phyloP scores from a whole-genome alignment of 176 grass and related monocot genomes.

The Musa acuminata region DNA sequence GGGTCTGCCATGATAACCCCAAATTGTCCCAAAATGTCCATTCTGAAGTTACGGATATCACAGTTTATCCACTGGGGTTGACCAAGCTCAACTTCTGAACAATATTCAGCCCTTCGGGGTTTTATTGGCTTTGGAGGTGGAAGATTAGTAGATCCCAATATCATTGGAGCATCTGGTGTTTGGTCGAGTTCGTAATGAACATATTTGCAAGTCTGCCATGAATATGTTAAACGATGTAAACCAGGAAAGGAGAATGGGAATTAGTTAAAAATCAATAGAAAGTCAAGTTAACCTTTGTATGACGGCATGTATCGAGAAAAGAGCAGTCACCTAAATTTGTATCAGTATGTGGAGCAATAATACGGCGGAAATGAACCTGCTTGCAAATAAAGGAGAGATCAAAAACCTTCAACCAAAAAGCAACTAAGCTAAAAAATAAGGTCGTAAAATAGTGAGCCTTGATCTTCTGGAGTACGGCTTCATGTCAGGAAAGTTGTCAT shows the following conservation, averaged over 20 bases:
- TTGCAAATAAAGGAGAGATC: constrained; percentile 20
- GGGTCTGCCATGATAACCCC: constrained; percentile 99
- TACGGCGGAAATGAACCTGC: constrained; percentile 96
- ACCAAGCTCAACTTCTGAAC: constrained; percentile 99
- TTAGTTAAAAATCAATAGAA: constrained; percentile 23
- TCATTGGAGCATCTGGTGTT: constrained; percentile 81
- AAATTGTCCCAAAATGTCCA: constrained; percentile 99
- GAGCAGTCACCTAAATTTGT: constrained; percentile 98
- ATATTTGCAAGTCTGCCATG: constrained; percentile 90
- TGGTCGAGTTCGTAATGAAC: constrained; percentile 99
- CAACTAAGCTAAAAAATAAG: constrained; percentile 10
- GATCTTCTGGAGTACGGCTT: no score
- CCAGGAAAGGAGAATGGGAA: constrained; percentile 8
- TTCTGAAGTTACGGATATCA: constrained; percentile 84
- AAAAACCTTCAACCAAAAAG: constrained; percentile 11
- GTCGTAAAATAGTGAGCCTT: no score
- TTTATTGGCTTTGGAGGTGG: constrained; percentile 60
- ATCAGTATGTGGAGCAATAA: constrained; percentile 98
- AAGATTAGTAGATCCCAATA: constrained; percentile 38
- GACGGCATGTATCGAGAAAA: constrained; percentile 95
- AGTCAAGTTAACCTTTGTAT: constrained; percentile 62
- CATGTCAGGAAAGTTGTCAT: no score
- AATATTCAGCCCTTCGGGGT: constrained; percentile 83
- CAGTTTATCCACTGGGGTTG: constrained; percentile 96
- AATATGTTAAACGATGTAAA: constrained; percentile 10